Evolutionary conservation across 768 basidiomycete genomes (phyloP).

Genomic region (Roridomyces roridus): DNA sequence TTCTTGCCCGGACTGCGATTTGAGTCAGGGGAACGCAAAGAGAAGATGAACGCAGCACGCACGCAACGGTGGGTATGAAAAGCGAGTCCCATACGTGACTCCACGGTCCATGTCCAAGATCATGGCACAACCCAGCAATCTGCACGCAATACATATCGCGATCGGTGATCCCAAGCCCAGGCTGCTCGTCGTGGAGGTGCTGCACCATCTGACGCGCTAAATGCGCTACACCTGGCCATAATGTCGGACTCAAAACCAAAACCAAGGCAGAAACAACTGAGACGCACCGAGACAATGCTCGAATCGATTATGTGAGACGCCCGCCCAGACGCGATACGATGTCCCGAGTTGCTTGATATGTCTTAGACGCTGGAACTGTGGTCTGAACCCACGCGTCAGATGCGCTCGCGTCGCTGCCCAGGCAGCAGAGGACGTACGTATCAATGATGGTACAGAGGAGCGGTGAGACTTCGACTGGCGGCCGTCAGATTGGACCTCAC

Average conservation of each 20-base stretch:
- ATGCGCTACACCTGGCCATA: conserved; percentile 68
- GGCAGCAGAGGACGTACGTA: neutral
- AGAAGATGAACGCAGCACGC: conserved; percentile 31
- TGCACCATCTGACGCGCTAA: conserved; percentile 68
- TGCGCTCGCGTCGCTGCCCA: too few relatives aligned
- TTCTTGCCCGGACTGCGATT: conserved; percentile 45
- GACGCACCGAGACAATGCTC: conserved; percentile 80
- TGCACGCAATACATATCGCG: conserved; percentile 83
- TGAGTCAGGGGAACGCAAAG: neutral
- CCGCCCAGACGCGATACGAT: conserved; percentile 76
- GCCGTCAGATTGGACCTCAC: neutral
- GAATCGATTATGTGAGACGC: conserved; percentile 82
- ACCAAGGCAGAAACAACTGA: neutral
- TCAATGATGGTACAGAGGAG: conserved; percentile 13
- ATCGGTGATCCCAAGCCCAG: conserved; percentile 66
- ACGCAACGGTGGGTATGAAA: conserved; percentile 76
- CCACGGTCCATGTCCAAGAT: conserved; percentile 88
- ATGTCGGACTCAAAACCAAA: neutral
- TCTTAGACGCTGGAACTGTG: conserved; percentile 76
- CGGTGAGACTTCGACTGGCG: conserved; percentile 6
- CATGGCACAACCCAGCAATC: conserved; percentile 83
- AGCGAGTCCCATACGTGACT: conserved; percentile 82
- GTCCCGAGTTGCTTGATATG: conserved; percentile 83
- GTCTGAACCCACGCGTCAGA: neutral
- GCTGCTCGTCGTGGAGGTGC: conserved; percentile 63